Conservation (phyloP, 306 rosid species). For the Ochetophila trinervis region DNA sequence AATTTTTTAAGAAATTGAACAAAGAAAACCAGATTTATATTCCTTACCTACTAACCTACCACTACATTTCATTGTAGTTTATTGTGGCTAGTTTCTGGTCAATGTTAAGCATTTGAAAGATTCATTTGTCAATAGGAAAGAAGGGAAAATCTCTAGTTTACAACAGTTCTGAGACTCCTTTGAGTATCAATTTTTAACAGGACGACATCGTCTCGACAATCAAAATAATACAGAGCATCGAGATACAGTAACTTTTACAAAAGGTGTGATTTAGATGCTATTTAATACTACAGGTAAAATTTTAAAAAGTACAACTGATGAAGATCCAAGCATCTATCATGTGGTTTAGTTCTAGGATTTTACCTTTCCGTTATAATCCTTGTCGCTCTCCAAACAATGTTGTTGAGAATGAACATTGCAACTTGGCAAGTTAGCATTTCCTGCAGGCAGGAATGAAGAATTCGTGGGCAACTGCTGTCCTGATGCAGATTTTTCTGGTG, state of each 20-base stretch:
- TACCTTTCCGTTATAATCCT: slow-evolving; percentile 50
- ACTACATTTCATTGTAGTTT: too few relatives aligned
- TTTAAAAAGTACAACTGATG: slow-evolving; percentile 24
- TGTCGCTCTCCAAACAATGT: slow-evolving; percentile 41
- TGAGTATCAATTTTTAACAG: not conserved
- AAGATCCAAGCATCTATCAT: not conserved
- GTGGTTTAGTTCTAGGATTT: slow-evolving; percentile 25
- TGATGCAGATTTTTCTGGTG: slow-evolving; percentile 45
- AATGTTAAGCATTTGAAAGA: not conserved
- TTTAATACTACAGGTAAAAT: not conserved
- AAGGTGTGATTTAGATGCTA: too few relatives aligned
- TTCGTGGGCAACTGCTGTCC: slow-evolving; percentile 43
- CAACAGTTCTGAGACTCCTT: slow-evolving; percentile 4
- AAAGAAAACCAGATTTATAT: too few relatives aligned
- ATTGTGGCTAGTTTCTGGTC: too few relatives aligned
- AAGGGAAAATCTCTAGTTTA: not conserved
- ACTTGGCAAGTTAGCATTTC: slow-evolving; percentile 33
- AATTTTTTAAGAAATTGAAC: too few relatives aligned
- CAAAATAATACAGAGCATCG: slow-evolving; percentile 14
- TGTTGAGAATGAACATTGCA: slow-evolving; percentile 48
- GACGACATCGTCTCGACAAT: not conserved
- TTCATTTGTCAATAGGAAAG: not conserved
- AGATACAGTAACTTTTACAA: slow-evolving; percentile 5
- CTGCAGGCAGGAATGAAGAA: slow-evolving; percentile 39
- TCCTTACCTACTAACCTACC: too few relatives aligned